Evolutionary conservation across 1,284 basidiomycete genomes (phyloP).

Genomic region (Sporisorium exsertum): DNA sequence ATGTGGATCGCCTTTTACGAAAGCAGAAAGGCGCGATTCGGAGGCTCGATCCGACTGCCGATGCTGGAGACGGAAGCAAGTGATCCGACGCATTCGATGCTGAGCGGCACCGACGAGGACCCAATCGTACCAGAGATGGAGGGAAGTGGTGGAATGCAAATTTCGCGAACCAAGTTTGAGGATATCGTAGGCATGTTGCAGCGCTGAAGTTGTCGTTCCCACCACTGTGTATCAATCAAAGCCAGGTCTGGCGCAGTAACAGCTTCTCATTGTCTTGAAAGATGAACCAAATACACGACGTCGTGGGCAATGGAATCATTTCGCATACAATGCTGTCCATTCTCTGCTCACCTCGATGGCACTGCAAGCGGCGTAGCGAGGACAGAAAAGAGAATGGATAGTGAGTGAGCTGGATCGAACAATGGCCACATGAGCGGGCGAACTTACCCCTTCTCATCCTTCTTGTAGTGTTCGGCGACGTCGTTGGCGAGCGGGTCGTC

Average conservation of each 20-base stretch:
- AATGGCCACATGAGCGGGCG: background rate
- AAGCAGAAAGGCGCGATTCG: conserved; percentile 30
- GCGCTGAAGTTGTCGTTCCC: background rate
- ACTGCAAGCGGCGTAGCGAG: conserved; percentile 19
- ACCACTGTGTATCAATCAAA: background rate
- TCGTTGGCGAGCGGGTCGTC: conserved; percentile 96
- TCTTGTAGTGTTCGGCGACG: conserved; percentile 98
- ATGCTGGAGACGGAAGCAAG: conserved; percentile 24
- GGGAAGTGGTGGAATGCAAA: conserved; percentile 35
- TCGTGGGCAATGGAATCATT: conserved; percentile 12
- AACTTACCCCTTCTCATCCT: conserved; percentile 89
- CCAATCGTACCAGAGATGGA: conserved; percentile 55
- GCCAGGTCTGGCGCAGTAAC: background rate
- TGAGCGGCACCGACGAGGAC: conserved; percentile 41
- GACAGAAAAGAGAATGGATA: conserved; percentile 1
- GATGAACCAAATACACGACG: background rate
- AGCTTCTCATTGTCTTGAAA: conserved; percentile 5
- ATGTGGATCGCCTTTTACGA: conserved; percentile 61
- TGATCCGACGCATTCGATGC: conserved; percentile 15
- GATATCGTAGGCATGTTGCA: conserved; percentile 39
- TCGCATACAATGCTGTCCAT: conserved; percentile 65
- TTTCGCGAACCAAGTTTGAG: conserved; percentile 47
- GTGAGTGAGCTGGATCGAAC: background rate
- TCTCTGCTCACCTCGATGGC: conserved; percentile 65
- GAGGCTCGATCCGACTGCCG: conserved; percentile 40